These are phyloP conservation scores for Fistulina hepatica DNA, from an alignment of 1,284 basidiomycete species.

Conservation along the genomic window DNA sequence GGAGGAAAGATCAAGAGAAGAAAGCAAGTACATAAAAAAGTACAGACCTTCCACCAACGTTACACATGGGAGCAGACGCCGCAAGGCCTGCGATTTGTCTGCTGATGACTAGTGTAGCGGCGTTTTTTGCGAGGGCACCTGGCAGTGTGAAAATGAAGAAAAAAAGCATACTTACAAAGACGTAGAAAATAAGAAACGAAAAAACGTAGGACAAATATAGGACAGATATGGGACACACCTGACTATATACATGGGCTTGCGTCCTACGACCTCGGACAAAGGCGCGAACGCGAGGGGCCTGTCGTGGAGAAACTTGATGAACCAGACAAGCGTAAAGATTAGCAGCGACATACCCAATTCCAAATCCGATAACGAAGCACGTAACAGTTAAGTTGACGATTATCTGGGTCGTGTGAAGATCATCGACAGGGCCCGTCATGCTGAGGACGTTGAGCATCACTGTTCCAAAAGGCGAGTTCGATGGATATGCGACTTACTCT, in stretches of 20 bases:
- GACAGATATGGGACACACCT: too few relatives aligned
- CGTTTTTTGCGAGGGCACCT: constrained; percentile 48
- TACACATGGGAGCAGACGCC: constrained; percentile 32
- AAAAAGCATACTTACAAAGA: constrained; percentile 31
- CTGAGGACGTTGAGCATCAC: constrained; percentile 14
- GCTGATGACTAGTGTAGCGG: constrained; percentile 47
- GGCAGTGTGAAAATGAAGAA: constrained; percentile 56
- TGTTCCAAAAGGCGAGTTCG: background rate
- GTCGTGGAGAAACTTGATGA: background rate
- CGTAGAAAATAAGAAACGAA: background rate
- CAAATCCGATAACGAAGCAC: constrained; percentile 31
- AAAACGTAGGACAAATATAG: background rate
- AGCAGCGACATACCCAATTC: constrained; percentile 22
- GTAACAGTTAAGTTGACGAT: constrained; percentile 29
- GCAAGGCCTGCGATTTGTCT: constrained; percentile 54
- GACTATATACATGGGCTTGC: constrained; percentile 41
- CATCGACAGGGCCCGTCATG: constrained; percentile 23
- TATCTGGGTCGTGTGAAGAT: constrained; percentile 23
- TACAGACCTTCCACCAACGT: constrained; percentile 28
- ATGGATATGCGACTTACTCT: constrained; percentile 21
- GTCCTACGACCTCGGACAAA: constrained; percentile 35
- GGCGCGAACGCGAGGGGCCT: constrained; percentile 29
- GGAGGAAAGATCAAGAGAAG: background rate
- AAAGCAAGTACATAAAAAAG: too few relatives aligned
- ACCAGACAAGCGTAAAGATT: background rate